Percentiles rank a stretch among this genome's conserved stretches.
Evolutionary conservation across 169 alveolate genomes (phyloP).

Genomic region (Neospora caninum): DNA sequence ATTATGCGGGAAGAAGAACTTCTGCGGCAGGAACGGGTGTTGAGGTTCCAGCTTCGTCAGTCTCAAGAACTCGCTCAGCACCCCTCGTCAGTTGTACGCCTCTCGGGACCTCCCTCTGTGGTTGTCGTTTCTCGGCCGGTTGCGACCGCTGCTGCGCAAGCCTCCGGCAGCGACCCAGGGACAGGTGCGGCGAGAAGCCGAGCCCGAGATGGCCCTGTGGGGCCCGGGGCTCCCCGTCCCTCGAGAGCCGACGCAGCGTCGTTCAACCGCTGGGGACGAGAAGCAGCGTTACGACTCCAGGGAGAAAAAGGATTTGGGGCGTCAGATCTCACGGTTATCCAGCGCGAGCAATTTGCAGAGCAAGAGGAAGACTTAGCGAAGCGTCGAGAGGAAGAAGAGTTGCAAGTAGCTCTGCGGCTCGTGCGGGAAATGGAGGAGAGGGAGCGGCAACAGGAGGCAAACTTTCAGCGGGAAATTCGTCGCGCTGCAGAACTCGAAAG

Average conservation of each 20-base stretch:
- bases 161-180: neutral
- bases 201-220: neutral
- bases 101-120: neutral
- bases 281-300: constrained; percentile 25
- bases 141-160: neutral
- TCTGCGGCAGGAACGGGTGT: neutral
- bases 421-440: constrained; percentile 18
- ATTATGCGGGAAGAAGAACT: constrained; percentile 22
- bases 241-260: neutral
- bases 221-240: neutral
- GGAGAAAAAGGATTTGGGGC: constrained; percentile 5
- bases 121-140: neutral
- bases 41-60: neutral
- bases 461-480: neutral
- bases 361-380: neutral
- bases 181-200: neutral
- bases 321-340: neutral
- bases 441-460: neutral
- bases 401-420: constrained; percentile 22
- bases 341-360: neutral
- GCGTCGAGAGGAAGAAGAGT: constrained; percentile 25
- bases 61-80: neutral
- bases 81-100: neutral
- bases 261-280: constrained; percentile 31
- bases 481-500: neutral